phyloP scores from a whole-genome alignment of 768 basidiomycete species.

The Lactifluus subvellereus region DNA sequence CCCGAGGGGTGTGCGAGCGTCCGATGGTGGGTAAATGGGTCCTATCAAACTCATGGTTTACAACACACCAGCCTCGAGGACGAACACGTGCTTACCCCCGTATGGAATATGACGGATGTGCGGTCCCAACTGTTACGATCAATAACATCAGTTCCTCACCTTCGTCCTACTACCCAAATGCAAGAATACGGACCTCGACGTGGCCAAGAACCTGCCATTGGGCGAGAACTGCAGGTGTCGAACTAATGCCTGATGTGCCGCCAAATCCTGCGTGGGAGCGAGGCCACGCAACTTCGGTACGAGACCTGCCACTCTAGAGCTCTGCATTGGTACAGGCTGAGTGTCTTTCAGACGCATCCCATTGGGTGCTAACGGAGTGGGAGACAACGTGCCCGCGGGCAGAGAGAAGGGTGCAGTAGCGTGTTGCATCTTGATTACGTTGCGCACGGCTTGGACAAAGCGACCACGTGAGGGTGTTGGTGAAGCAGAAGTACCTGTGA shows the following conservation, averaged over 20 bases:
- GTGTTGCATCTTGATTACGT: conserved; percentile 40
- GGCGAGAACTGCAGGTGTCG: conserved; percentile 72
- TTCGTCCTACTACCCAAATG: background rate
- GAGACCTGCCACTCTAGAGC: conserved; percentile 50
- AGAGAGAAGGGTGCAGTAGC: conserved; percentile 27
- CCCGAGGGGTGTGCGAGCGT: conserved; percentile 61
- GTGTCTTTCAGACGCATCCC: conserved; percentile 19
- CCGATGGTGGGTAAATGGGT: conserved; percentile 53
- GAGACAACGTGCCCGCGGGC: conserved; percentile 29
- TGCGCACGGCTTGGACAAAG: conserved; percentile 40
- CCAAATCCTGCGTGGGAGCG: conserved; percentile 52
- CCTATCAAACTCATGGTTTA: conserved; percentile 33
- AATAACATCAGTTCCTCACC: background rate
- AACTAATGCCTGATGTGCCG: conserved; percentile 62
- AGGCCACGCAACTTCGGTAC: conserved; percentile 52
- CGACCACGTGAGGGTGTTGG: conserved; percentile 32
- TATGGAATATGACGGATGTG: conserved; percentile 60
- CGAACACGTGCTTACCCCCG: conserved; percentile 42
- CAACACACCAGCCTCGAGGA: background rate
- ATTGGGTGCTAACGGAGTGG: conserved; percentile 25
- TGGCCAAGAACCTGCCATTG: conserved; percentile 67
- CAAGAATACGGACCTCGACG: conserved; percentile 46
- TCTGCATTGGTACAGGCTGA: conserved; percentile 34
- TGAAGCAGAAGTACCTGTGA: conserved; percentile 24
- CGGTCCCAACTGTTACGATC: conserved; percentile 53